Conservation (phyloP, 345 rosid species). For the Ceriops tagal region DNA sequence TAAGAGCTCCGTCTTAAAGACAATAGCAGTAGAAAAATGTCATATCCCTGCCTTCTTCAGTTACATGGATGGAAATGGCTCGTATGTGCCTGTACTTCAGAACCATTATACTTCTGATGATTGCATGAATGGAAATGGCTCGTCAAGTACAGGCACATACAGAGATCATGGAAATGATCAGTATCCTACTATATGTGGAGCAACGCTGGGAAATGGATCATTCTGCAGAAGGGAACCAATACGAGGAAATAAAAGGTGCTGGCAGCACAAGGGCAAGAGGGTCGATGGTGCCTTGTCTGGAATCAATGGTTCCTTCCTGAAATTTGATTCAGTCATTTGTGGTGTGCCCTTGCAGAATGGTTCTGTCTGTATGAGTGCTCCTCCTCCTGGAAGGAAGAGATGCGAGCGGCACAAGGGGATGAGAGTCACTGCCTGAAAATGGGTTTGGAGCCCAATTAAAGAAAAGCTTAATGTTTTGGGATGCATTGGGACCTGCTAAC, state of each 20-base stretch:
- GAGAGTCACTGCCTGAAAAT: slow-evolving; percentile 7
- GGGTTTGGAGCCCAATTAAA: not conserved
- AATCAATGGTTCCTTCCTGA: not conserved
- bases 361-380: slow-evolving; percentile 26
- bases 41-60: not conserved
- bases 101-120: not conserved
- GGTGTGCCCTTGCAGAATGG: slow-evolving; percentile 31
- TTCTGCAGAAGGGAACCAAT: slow-evolving; percentile 40
- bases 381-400: slow-evolving; percentile 24
- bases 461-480: not conserved
- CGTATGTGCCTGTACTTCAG: not conserved
- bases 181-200: slow-evolving; percentile 40
- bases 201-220: slow-evolving; percentile 40
- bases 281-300: not conserved
- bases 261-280: slow-evolving; percentile 52
- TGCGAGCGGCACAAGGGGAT: slow-evolving; percentile 25
- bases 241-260: slow-evolving; percentile 46
- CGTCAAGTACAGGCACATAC: not conserved
- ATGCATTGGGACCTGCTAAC: no score
- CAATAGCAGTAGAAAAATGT: slow-evolving; percentile 3
- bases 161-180: not conserved
- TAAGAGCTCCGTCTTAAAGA: slow-evolving; percentile 27
- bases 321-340: slow-evolving; percentile 10
- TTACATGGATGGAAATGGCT: slow-evolving; percentile 7
- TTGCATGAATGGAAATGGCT: slow-evolving; percentile 8